Evolutionary conservation across 345 rosid genomes (phyloP).

Genomic region (Bretschneidera sinensis): DNA sequence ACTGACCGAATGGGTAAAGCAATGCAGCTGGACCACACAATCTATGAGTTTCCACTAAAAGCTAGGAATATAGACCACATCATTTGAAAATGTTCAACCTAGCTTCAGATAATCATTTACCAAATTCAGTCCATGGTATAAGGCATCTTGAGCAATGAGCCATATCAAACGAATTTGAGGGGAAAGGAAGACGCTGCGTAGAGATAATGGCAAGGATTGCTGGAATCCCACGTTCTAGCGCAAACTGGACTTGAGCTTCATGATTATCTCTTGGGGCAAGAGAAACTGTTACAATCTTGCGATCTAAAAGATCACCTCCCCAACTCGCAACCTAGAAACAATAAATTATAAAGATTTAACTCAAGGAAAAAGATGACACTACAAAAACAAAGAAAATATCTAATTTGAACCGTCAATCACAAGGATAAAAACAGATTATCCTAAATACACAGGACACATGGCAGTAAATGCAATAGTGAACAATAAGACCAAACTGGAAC

Average conservation of each 20-base stretch:
- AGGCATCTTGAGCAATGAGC: constrained; percentile 99
- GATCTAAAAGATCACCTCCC: constrained; percentile 97
- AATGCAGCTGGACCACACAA: no score
- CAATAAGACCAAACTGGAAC: constrained; percentile 16
- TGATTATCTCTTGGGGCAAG: constrained; percentile 99
- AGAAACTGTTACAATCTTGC: constrained; percentile 79
- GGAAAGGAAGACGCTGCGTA: constrained; percentile 93
- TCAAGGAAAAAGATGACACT: background rate
- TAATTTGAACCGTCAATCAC: background rate
- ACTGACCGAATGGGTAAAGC: no score
- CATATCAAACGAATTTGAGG: constrained; percentile 95
- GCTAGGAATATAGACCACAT: no score
- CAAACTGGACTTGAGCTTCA: constrained; percentile 99
- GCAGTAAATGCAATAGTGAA: background rate
- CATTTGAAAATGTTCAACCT: background rate
- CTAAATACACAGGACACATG: background rate
- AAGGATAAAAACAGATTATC: background rate
- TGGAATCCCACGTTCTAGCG: constrained; percentile 96
- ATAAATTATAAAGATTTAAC: background rate
- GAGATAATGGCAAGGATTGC: constrained; percentile 96
- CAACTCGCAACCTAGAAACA: constrained; percentile 88
- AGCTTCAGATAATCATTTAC: constrained; percentile 29
- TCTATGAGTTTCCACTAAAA: no score
- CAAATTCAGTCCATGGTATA: constrained; percentile 99
- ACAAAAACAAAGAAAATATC: background rate